Conservation (phyloP, 2,329 filamentous ascomycete species). For the Waltergamsia citrina region DNA sequence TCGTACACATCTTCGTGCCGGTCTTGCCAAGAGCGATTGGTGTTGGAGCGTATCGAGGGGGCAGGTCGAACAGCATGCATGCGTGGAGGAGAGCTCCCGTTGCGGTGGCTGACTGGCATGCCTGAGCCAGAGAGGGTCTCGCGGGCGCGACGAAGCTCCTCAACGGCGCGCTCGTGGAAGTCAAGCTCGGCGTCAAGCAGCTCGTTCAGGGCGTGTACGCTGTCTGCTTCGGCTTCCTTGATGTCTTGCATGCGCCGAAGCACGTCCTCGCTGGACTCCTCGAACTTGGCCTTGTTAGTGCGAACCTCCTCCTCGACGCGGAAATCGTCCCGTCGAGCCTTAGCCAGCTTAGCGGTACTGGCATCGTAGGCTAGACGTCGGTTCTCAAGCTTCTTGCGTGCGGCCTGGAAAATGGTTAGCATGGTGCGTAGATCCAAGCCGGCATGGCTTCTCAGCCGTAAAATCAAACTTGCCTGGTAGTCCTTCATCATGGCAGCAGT, state of each 20-base stretch:
- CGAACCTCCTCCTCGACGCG: constrained; percentile 87
- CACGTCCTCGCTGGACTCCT: constrained; percentile 90
- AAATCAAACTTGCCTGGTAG: constrained; percentile 72
- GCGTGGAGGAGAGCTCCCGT: constrained; percentile 1
- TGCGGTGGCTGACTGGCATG: no score
- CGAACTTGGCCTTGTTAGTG: constrained; percentile 87
- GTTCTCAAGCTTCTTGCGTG: constrained; percentile 89
- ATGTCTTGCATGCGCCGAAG: constrained; percentile 91
- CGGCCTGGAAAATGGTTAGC: constrained; percentile 29
- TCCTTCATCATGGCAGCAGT: constrained; percentile 94
- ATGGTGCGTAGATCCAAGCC: neutral
- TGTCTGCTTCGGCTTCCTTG: constrained; percentile 82
- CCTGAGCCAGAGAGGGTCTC: constrained; percentile 17
- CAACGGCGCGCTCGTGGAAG: constrained; percentile 84
- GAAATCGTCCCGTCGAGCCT: constrained; percentile 89
- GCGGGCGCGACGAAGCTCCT: constrained; percentile 58
- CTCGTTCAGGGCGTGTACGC: constrained; percentile 64
- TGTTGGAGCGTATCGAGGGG: constrained; percentile 36
- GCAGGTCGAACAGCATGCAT: constrained; percentile 12
- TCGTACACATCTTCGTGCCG: constrained; percentile 21
- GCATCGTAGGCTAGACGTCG: constrained; percentile 86
- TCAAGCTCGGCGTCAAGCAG: constrained; percentile 86
- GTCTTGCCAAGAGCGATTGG: constrained; percentile 34
- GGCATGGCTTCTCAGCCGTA: neutral
- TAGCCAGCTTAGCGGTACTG: constrained; percentile 81